phyloP scores from a whole-genome alignment of 192 early-diverging fungal species.

The Linnemannia zychae region DNA sequence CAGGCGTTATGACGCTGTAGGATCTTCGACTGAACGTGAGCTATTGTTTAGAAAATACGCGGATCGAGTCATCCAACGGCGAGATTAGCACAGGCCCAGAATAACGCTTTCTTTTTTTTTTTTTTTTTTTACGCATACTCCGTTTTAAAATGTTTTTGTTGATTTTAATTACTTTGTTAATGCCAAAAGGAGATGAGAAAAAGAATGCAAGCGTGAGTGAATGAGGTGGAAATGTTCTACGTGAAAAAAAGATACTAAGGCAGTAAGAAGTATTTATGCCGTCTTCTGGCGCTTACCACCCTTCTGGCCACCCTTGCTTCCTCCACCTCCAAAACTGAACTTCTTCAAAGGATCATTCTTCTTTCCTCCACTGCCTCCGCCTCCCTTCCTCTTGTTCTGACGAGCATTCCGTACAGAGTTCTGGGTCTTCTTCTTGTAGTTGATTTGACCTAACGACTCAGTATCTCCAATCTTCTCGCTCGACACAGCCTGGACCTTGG shows the following conservation, averaged over 20 bases:
- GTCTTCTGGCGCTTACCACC: slow-evolving; percentile 55
- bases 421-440: slow-evolving; percentile 55
- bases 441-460: slow-evolving; percentile 28
- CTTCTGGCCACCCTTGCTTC: slow-evolving; percentile 18
- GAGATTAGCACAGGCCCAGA: slow-evolving; percentile 12
- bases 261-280: slow-evolving; percentile 10
- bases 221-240: not conserved
- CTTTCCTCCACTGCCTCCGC: slow-evolving; percentile 35
- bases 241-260: not conserved
- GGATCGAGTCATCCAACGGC: slow-evolving; percentile 42
- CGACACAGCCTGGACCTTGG: slow-evolving; percentile 71
- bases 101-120: no score
- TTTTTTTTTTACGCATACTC: not conserved
- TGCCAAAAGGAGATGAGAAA: not conserved
- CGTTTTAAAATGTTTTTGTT: slow-evolving; percentile 4
- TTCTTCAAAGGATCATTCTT: slow-evolving; percentile 57
- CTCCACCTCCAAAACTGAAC: slow-evolving; percentile 46
- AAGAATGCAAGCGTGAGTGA: slow-evolving; percentile 4
- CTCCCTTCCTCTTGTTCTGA: slow-evolving; percentile 20
- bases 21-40: slow-evolving; percentile 74
- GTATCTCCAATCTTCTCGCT: slow-evolving; percentile 51
- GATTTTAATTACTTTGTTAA: slow-evolving; percentile 13
- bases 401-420: slow-evolving; percentile 39
- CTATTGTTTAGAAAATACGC: slow-evolving; percentile 77
- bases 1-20: slow-evolving; percentile 73